Base-by-base conservation (phyloP, 1,284 basidiomycete genomes). In the Trametes polyzona region DNA sequence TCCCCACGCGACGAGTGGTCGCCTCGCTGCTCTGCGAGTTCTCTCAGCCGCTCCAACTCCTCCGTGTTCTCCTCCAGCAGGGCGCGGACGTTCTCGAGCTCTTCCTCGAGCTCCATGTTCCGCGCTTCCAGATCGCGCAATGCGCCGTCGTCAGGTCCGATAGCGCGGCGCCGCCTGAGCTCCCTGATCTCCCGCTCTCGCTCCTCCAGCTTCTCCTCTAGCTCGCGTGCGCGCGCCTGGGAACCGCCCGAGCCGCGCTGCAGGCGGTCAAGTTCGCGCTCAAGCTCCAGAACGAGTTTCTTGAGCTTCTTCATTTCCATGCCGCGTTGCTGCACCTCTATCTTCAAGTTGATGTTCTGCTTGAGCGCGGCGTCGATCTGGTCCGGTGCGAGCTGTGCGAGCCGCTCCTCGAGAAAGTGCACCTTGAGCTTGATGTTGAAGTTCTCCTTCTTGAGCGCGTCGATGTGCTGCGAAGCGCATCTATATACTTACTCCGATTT, bases 371-470 rank as follows among this genome's bases (percentile, higher is more conserved):
- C 88, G 68, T 96, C 91, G 71, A 96, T 90, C 66, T 96, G 92
- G 70, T 96, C 95, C 0, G 95, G 94, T 0, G 93, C 92, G 57
- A 95, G 86, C 67, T 91, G 86, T 1, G 88, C 88, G 14, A 97
- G 83, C 27, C 93, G 89, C 44, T 61, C 57, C 46, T 64, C 60
- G 43, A 57, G 54, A 26, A 64, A 6, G 73, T 44, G 32, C 19
- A 52, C 71, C 23, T 77, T 77, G 26, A 79, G 73, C 33, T 72
- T 68, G 21, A 97, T 87, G 67, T 90, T 92, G 75, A 96, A 96
- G 77, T 96, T 95, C 72, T 97, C 94, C 72, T 95, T 96, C 78
- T 96, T 96, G 65, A 95, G 82, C 61, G 88, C 88, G 74, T 97
- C 93, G 69, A 96, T 93, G 71, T 95, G 91, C 94, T 96, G 66